phyloP scores from a whole-genome alignment of 805 yeast species.

The Candida caryicola region DNA sequence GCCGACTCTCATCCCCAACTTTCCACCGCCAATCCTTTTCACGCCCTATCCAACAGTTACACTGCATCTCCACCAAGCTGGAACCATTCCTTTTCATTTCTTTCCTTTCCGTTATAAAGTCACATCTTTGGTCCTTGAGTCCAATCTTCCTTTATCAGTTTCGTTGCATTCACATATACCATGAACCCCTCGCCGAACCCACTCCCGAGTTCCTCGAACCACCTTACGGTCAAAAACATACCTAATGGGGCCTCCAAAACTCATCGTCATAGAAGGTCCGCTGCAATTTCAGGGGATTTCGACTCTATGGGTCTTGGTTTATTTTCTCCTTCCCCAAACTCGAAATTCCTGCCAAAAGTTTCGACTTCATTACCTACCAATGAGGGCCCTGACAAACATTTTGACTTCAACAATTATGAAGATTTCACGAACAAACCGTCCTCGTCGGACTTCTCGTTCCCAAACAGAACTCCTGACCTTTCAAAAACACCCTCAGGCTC shows the following conservation, averaged over 20 bases:
- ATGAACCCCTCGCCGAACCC: constrained; percentile 10
- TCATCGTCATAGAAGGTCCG: constrained; percentile 82
- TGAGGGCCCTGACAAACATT: constrained; percentile 21
- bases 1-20: no score
- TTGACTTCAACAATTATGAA: constrained; percentile 33
- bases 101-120: no score
- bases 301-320: constrained; percentile 46
- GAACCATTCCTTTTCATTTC: no score
- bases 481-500: constrained; percentile 4
- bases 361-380: neutral
- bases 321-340: constrained; percentile 26
- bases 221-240: constrained; percentile 2
- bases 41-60: no score
- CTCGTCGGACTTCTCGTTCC: constrained; percentile 27
- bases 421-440: constrained; percentile 28
- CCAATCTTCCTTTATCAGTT: neutral
- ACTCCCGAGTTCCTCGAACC: neutral
- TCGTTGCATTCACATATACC: constrained; percentile 3
- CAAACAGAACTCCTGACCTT: constrained; percentile 20
- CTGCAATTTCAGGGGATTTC: constrained; percentile 86
- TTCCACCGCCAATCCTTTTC: no score
- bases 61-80: no score
- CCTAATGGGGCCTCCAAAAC: constrained; percentile 30
- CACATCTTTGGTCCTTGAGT: no score
- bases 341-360: constrained; percentile 3